Evolutionary conservation across 306 rosid species (phyloP), one percentile per base, ranked within the genome.

Genomic region (Geum urbanum): DNA sequence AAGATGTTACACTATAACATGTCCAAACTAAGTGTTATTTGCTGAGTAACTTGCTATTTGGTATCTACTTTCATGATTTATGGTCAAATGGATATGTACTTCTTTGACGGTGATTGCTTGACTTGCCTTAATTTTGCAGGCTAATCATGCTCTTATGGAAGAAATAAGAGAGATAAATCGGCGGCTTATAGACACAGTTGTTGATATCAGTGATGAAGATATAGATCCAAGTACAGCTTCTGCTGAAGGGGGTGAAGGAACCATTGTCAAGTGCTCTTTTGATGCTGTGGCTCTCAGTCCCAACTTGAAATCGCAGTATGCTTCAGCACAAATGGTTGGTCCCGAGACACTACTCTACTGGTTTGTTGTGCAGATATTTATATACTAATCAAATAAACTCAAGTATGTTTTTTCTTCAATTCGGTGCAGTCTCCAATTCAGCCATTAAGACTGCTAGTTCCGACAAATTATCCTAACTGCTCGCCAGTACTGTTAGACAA

Each of bases 251-350:
- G 82, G 86, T 37, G 92, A 90, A 68, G 98, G 98, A 69, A 88
- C 89, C 13, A 40, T 94, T 69, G 95, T 94, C 75, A 94, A 87
- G 80, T 94, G 96, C 78, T 90, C 95, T 80, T 90, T 79, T 79
- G 84, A 56, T 83, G 92, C 97, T 15, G 91, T 90, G 78, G 96
- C 98, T 63, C 91, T 94, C 74, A 85, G 98, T 76, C 86, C 96
- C 44, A 78, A 82, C 81, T 80, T 90, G 83, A 94, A 94, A 80
- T 83, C 87, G 3, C 96, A 84, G 70, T 94, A 90, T 66, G 77
- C 91, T 69, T 90, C 94, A 57, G 83, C 86, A 8, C 95, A 89
- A 75, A 85, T 94, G 92, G 97, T 85, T 76, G 59, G 85, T 57
- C 70, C 68, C 78, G 64, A 49, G 56, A 69, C 41, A 59, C 70